Evolutionary conservation across 495 filamentous ascomycete species (phyloP).

Genomic region (Lasiosphaeria ovina): DNA sequence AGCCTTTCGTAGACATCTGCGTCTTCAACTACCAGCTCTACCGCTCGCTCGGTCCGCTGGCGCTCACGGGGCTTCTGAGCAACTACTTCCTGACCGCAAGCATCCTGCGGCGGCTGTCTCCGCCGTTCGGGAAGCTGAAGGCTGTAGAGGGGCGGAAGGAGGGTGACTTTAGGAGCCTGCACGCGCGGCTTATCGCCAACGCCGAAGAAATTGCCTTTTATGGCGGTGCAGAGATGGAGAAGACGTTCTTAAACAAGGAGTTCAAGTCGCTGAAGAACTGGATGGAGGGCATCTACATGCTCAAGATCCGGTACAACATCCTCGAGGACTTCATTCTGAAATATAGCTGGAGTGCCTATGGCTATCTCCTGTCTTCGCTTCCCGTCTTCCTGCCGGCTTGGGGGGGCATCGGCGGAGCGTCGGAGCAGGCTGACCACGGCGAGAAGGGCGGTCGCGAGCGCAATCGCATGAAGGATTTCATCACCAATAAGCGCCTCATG

Average conservation of each 20-base stretch:
- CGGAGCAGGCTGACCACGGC: conserved; percentile 54
- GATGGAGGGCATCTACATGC: conserved; percentile 95
- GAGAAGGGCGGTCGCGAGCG: conserved; percentile 62
- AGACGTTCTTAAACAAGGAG: conserved; percentile 79
- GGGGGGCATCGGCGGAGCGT: conserved; percentile 74
- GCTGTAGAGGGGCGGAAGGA: conserved; percentile 91
- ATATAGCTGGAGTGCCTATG: conserved; percentile 97
- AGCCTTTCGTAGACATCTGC: conserved; percentile 90
- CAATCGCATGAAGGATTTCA: conserved; percentile 95
- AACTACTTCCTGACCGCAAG: conserved; percentile 94
- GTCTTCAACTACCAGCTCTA: conserved; percentile 98
- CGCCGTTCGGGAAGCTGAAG: conserved; percentile 94
- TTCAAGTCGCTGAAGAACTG: conserved; percentile 87
- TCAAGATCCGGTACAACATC: conserved; percentile 98
- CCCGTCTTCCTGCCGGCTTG: conserved; percentile 94
- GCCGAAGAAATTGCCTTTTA: conserved; percentile 99
- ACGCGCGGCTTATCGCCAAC: conserved; percentile 90
- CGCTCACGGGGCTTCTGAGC: conserved; percentile 76
- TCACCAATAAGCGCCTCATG: conserved; percentile 99
- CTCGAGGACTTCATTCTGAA: conserved; percentile 98
- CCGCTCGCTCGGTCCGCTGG: conserved; percentile 85
- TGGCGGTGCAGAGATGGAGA: conserved; percentile 90
- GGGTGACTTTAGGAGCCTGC: conserved; percentile 87
- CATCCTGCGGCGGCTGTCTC: conserved; percentile 79
- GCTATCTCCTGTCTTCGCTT: conserved; percentile 87